Conservation (phyloP, 257 asterid genomes). For the Przewalskia tangutica region DNA sequence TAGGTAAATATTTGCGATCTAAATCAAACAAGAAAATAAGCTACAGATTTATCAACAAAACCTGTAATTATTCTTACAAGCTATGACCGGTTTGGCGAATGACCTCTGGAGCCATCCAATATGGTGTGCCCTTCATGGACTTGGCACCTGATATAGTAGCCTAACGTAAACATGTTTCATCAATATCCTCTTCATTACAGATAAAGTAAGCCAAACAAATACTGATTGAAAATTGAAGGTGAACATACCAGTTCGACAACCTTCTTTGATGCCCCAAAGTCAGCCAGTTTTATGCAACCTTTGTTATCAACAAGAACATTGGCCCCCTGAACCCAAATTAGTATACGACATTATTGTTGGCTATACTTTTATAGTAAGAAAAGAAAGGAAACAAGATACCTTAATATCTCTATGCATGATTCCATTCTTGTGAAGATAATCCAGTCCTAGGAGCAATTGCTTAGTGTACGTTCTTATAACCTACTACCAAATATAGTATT, state of each 20-base stretch:
- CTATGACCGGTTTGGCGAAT: conserved; percentile 98
- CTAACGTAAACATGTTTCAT: conserved; percentile 28
- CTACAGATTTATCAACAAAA: not conserved
- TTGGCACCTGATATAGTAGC: conserved; percentile 96
- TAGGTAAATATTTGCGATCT: not conserved
- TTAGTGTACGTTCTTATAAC: conserved; percentile 93
- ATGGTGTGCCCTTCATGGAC: conserved; percentile 99
- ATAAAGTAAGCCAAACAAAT: not conserved
- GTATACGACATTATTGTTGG: not conserved
- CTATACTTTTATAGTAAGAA: not conserved
- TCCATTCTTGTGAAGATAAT: conserved; percentile 84
- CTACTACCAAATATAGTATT: conserved; percentile 29
- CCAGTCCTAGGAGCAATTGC: conserved; percentile 81
- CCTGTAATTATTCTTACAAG: conserved; percentile 54
- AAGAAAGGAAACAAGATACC: conserved; percentile 24
- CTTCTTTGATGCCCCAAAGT: conserved; percentile 99
- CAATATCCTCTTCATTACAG: not conserved
- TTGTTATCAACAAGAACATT: conserved; percentile 92
- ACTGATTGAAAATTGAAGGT: not conserved
- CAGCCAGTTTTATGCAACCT: conserved; percentile 98
- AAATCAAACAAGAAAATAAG: not conserved
- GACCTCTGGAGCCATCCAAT: conserved; percentile 99
- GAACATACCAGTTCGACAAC: conserved; percentile 84
- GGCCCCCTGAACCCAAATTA: conserved; percentile 51
- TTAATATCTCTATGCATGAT: conserved; percentile 95